Evolutionary conservation across 257 asterid genomes (phyloP), one percentile per base, ranked within the genome.

Genomic region (Gardenia jasminoides): DNA sequence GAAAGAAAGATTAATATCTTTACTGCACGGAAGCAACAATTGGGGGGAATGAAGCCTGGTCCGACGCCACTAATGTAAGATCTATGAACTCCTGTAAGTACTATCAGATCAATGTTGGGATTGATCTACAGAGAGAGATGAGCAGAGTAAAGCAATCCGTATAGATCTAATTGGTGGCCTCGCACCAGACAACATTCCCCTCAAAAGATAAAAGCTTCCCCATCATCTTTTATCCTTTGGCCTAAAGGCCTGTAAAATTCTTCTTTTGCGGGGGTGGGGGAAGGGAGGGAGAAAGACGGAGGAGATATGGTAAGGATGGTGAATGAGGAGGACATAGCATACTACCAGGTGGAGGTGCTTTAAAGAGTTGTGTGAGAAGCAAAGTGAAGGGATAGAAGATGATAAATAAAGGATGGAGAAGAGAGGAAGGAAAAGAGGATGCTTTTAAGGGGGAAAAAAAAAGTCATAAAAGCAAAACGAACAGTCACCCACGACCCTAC

Each of bases 1-100:
- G 16, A 77, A n/a, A n/a, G 6, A 24, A 67, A 79, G 72, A 10
- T 36, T 48, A 15, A 1, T 50, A 70, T 69, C 52, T 15, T 16
- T 41, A 4, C 11, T 20, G n/a, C 66, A 69, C 83, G 90, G 92
- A 86, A 92, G 93, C 87, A 58, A 74, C 82, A 85, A 84, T 91
- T 93, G 92, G 93, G 97, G 98, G 97, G 97, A 93, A 92, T 93
- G 98, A 93, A 93, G 98, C 98, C 98, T 93, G 98, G 98, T 93
- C 97, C 97, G 97, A 93, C 86, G 89, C 85, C 91, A 78, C 85
- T n/a, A 85, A 87, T 83, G 11, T 72, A 80, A 62, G 90, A 88
- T 84, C 88, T 83, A 50, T 58, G 65, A 66, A 47, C 62, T 26
- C 39, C 41, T n/a, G 28, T 47, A 10, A 13, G 20, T n/a, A 10